Evolutionary conservation across 441 rosid genomes (phyloP), one percentile per base, ranked within the genome.

Genomic region (Erodium texanum): DNA sequence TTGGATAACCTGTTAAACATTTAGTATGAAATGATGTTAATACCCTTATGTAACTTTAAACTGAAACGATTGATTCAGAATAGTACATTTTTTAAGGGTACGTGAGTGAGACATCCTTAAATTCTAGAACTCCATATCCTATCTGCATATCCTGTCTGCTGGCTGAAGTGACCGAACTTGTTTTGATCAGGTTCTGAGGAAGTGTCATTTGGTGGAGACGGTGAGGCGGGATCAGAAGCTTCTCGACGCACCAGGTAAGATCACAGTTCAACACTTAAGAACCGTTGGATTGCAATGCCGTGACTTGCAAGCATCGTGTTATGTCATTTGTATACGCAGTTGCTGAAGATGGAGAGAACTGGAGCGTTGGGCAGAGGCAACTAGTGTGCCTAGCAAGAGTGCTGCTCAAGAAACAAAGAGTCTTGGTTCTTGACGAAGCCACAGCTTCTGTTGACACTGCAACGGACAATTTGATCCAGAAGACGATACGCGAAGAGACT

Each of bases 361-460:
- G 89, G 89, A 89, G 96, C 32, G 82, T 85, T 1, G 96, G 89
- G 62, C 92, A 86, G 68, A 77, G 89, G 68, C 91, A 86, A 74
- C 88, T 88, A 12, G 83, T 84, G 32, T 89, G 90, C 65, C 75
- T 87, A 12, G 85, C 84, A 6, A 79, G 93, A 67, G 86, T 80
- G 59, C 81, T 87, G 16, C 77, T 87, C 7, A 84, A 82, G 83
- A 78, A 78, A 70, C 77, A 83, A 63, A 79, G 81, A 70, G 79
- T 85, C 22, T 71, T 85, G 67, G 90, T 87, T 0, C 71, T 87
- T 62, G 96, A 89, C 52, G 93, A 89, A 72, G 93, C 96, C 23
- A 89, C 89, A 0, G 92, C 96, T 67, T 89, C 96, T 0, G 79
- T 87, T 48, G 92, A 89, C 32, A 83, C 89, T 23, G 90, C 86